A percentile compares a stretch with the other conserved stretches of the same genome.
Evolutionary conservation across 1,284 basidiomycete species (phyloP).

Genomic region (Thelephora terrestris): DNA sequence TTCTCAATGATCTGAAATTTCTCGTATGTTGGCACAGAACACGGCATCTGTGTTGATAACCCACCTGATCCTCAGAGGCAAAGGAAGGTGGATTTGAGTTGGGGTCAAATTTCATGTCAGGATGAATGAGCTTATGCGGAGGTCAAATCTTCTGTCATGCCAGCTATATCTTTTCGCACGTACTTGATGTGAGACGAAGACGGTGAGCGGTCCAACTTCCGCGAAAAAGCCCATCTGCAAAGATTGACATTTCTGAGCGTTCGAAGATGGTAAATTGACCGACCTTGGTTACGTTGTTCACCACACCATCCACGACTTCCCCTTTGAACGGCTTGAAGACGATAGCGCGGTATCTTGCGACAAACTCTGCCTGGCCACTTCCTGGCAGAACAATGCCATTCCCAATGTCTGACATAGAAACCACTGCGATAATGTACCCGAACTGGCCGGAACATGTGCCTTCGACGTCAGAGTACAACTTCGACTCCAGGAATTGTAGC

Average conservation of each 20-base stretch:
- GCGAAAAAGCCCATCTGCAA: slow-evolving; percentile 95
- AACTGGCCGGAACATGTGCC: slow-evolving; percentile 95
- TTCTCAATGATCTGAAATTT: slow-evolving; percentile 76
- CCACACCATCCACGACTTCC: slow-evolving; percentile 95
- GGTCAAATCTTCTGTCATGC: background rate
- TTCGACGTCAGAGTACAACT: slow-evolving; percentile 94
- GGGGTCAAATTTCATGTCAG: slow-evolving; percentile 88
- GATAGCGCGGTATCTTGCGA: slow-evolving; percentile 84
- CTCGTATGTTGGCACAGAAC: slow-evolving; percentile 1
- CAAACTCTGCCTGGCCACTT: slow-evolving; percentile 90
- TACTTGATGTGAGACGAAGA: slow-evolving; percentile 93
- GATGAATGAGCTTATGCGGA: slow-evolving; percentile 69
- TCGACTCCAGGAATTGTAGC: slow-evolving; percentile 86
- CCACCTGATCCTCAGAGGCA: slow-evolving; percentile 79
- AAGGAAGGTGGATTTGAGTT: slow-evolving; percentile 90
- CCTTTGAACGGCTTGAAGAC: slow-evolving; percentile 99
- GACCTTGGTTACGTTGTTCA: slow-evolving; percentile 94
- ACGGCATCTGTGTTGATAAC: slow-evolving; percentile 7
- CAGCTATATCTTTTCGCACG: slow-evolving; percentile 20
- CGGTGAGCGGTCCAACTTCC: slow-evolving; percentile 86
- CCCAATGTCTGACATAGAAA: slow-evolving; percentile 82
- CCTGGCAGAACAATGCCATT: slow-evolving; percentile 88
- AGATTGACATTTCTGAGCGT: background rate
- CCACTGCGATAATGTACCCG: slow-evolving; percentile 96
- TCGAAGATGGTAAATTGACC: slow-evolving; percentile 15